Evolutionary conservation across 1,284 basidiomycete species (phyloP), one percentile per base, ranked within the genome.

Genomic region (Hypsizygus ulmarius): DNA sequence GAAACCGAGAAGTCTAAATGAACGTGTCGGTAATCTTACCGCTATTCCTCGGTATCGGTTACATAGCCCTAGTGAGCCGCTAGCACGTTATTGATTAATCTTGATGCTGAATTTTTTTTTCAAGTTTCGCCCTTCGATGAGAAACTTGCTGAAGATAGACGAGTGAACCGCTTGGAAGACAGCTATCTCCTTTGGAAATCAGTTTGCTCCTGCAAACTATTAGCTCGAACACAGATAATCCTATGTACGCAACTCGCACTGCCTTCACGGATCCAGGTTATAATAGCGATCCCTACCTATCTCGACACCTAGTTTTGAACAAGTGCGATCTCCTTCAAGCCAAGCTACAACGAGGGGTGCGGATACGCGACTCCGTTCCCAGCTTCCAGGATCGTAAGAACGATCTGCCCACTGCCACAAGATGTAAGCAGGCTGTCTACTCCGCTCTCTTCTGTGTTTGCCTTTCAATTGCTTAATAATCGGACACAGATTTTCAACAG

Each of bases 111-210:
- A 50, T 42, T 44, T 44, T 34, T 33, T 41, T 16, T 29, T 68
- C 4, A 25, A 53, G 80, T 89, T 53, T 85, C 81, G 12, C 82
- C 82, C 50, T 88, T 89, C 57, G 81, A 89, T 60, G 85, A 88
- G 63, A 76, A 75, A 29, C 71, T 89, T 0, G 77, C 76, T 10
- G 86, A 89, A 65, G 86, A 88, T 58, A 72, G 70, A 5, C 69
- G 67, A 3, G 76, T 88, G 32, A 88, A 88, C 62, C 77, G 86
- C 14, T 65, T 89, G 18, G 82, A 87, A 61, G 86, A 89, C 59
- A 84, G 83, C 47, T 81, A 81, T 59, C 72, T 84, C 12, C 74
- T 89, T 12, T 89, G 87, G 87, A 75, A 77, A 45, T 76, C 78
- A 16, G 78, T 89, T 42, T 81, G 81, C 51, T 69, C 76, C 14